These are phyloP conservation scores for Salix udensis DNA, from an alignment of 345 rosid species.

Conservation along the genomic window DNA sequence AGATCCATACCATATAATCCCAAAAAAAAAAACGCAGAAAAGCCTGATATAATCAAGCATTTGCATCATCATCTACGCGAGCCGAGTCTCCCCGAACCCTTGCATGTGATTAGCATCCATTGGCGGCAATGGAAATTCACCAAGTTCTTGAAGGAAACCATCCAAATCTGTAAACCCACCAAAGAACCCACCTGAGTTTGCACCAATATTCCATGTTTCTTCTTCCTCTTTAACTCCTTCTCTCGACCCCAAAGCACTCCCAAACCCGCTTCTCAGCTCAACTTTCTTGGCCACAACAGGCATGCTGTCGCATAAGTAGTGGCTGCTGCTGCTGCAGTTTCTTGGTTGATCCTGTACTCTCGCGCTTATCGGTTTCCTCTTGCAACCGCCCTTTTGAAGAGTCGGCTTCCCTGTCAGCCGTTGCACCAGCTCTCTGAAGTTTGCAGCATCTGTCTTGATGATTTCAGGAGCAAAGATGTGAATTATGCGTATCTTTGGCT, in stretches of 20 bases:
- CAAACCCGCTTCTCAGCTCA: conserved; percentile 30
- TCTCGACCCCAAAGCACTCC: conserved; percentile 16
- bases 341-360: background rate
- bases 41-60: background rate
- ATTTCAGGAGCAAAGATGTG: conserved; percentile 94
- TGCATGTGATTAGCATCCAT: conserved; percentile 36
- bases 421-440: conserved; percentile 86
- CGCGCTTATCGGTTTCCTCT: background rate
- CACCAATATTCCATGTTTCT: conserved; percentile 28
- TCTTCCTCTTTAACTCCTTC: conserved; percentile 26
- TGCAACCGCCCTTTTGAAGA: background rate
- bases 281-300: conserved; percentile 10
- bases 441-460: conserved; percentile 84
- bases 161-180: conserved; percentile 59
- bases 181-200: conserved; percentile 47
- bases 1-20: background rate
- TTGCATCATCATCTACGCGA: conserved; percentile 10
- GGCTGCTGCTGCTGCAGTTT: background rate
- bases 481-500: conserved; percentile 73
- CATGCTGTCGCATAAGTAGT: background rate
- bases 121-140: conserved; percentile 50
- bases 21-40: background rate
- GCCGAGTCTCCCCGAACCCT: conserved; percentile 37
- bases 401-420: conserved; percentile 84
- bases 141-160: conserved; percentile 70